Base-by-base conservation (phyloP, 768 basidiomycete species). In the Trametes maxima region DNA sequence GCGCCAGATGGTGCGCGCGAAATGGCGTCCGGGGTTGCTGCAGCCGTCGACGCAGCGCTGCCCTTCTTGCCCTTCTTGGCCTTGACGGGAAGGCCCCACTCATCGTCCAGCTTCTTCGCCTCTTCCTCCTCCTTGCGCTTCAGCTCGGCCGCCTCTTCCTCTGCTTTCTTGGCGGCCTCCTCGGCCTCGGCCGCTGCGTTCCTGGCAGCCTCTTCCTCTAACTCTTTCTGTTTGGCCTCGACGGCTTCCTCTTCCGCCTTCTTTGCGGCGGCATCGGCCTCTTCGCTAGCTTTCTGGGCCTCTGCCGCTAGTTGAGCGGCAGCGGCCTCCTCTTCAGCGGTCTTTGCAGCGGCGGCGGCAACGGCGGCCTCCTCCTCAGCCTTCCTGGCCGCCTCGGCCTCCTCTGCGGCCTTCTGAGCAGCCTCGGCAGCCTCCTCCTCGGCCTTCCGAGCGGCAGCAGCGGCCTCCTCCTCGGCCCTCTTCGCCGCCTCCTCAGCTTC, bases 41-140 rank as follows among this genome's bases (percentile, higher is more conserved):
- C 57, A 17, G 59, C 52, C 3, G 52, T 54, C 7, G 64, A 21
- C 17, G 57, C 54, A 7, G 54, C 44, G 24, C 36, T 55, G 40
- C 59, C 60, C 43, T 62, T 67, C 62, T 68, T 67, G 16, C 65
- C 66, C 63, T 68, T 68, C 64, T 69, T 69, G 42, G 60, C 59
- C 56, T 60, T 65, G 45, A 43, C 33, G 25, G 59, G 45, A 17
- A 59, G 50, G 10, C 56, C 45, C 63, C 60, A 62, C 46, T 67
- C 66, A 5, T 67, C 66, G 28, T 59, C 57, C 54, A 40, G 2
- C 16, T 53, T 50, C 44, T 57, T 51, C 55, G 53, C 28, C 39
- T 46, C 65, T 19, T 57, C 48, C 54, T 59, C 60, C 28, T 46
- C 19, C 19, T 14, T 22, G 36, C 35, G 54, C 42, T 55, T 24